Evolutionary conservation across 208 protist genomes (phyloP).

Genomic region (Wallacemonas collosoma): DNA sequence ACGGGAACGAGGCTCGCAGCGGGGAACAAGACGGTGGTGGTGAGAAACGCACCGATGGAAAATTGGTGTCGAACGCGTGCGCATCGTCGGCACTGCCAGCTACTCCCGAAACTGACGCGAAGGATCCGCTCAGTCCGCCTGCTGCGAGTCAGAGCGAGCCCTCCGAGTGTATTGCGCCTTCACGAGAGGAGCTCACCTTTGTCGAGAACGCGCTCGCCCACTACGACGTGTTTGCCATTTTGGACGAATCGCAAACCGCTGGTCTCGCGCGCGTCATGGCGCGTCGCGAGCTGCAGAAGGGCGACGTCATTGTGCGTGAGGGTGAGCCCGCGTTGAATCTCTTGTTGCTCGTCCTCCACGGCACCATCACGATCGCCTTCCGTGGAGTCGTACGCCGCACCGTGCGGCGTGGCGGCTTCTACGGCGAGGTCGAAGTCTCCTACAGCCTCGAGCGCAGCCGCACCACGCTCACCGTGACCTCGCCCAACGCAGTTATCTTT

Average conservation of each 20-base stretch:
- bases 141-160: slow-evolving; percentile 31
- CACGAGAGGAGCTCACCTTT: slow-evolving; percentile 48
- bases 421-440: slow-evolving; percentile 56
- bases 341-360: slow-evolving; percentile 62
- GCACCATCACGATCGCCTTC: slow-evolving; percentile 38
- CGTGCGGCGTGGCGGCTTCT: slow-evolving; percentile 37
- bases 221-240: slow-evolving; percentile 60
- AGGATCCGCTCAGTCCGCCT: no score
- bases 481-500: slow-evolving; percentile 46
- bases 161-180: slow-evolving; percentile 11
- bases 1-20: no score
- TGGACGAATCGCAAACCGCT: slow-evolving; percentile 70
- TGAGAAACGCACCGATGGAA: no score
- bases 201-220: slow-evolving; percentile 46
- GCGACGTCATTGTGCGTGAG: slow-evolving; percentile 46
- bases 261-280: slow-evolving; percentile 57
- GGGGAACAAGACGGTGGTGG: no score
- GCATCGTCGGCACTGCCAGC: no score
- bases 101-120: no score
- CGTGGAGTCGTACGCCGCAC: slow-evolving; percentile 40
- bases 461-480: slow-evolving; percentile 42
- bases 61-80: no score
- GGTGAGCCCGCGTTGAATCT: slow-evolving; percentile 32
- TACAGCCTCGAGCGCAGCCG: slow-evolving; percentile 41
- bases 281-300: slow-evolving; percentile 33